phyloP scores from a whole-genome alignment of 1,284 basidiomycete species.

The Leccinum solheimii region DNA sequence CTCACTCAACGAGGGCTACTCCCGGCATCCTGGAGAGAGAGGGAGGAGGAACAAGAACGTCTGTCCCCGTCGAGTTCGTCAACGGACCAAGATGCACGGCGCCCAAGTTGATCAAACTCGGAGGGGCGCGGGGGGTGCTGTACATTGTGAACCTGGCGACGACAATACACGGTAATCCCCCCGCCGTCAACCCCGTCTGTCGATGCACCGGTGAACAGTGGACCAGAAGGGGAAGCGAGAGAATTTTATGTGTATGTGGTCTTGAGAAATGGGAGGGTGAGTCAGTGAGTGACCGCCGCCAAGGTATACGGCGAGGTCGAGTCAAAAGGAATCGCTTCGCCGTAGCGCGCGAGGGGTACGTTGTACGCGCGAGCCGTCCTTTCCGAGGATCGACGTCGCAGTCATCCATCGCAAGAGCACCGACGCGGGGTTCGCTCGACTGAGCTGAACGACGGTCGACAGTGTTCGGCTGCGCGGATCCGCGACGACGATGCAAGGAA shows the following conservation, averaged over 20 bases:
- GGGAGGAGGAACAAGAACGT: neutral
- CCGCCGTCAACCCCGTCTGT: neutral
- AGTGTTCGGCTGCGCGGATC: conserved; percentile 39
- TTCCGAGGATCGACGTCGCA: conserved; percentile 51
- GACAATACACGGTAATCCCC: neutral
- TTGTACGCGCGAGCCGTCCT: conserved; percentile 17
- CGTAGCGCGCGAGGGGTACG: conserved; percentile 6
- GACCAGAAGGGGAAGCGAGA: neutral
- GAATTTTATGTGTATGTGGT: neutral
- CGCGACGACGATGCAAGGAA: conserved; percentile 44
- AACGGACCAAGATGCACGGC: neutral
- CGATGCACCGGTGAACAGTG: neutral
- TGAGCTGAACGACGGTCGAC: conserved; percentile 28
- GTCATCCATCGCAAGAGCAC: conserved; percentile 75
- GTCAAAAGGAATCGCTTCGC: neutral
- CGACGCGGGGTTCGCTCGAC: conserved; percentile 28
- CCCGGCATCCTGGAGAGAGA: neutral
- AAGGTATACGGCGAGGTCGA: neutral
- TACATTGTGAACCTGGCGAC: neutral
- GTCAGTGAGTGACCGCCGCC: neutral
- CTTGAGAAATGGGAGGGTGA: no score
- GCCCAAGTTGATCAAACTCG: neutral
- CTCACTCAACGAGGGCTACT: neutral
- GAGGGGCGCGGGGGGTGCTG: neutral
- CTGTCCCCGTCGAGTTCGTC: neutral